Conservation (phyloP, 2,329 filamentous ascomycete genomes). For the Epichloe sp. region DNA sequence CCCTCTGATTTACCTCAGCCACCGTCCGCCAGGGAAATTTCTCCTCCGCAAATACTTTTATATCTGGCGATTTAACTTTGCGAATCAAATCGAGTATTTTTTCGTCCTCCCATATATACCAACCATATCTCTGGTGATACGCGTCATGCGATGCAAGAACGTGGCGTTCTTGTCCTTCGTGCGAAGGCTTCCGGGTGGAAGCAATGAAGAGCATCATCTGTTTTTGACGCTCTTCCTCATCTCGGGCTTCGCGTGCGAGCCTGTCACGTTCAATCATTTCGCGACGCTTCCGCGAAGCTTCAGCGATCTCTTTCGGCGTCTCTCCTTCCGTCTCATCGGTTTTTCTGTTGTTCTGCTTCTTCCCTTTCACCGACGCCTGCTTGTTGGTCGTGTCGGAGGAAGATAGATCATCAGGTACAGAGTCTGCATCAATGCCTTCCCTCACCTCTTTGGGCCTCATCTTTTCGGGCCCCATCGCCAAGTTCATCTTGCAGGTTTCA, state of each 20-base stretch:
- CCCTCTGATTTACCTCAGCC: conserved; percentile 10
- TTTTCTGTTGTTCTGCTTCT: background rate
- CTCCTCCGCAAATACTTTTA: conserved; percentile 4
- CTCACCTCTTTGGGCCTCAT: background rate
- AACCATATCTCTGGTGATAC: conserved; percentile 14
- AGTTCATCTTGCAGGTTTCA: too few species aligned
- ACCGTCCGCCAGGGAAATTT: conserved; percentile 9
- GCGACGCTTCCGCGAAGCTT: background rate
- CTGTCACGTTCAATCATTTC: background rate
- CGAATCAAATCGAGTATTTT: conserved; percentile 13
- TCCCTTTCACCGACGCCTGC: background rate
- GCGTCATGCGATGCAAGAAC: background rate
- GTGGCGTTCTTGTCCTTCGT: background rate
- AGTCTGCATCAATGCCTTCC: background rate
- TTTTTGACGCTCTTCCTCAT: conserved; percentile 1
- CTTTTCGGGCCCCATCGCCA: too few species aligned
- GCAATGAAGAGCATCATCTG: conserved; percentile 9
- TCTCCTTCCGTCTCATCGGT: background rate
- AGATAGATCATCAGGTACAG: background rate
- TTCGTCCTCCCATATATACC: conserved; percentile 16
- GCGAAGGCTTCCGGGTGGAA: conserved; percentile 5
- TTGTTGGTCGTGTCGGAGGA: background rate
- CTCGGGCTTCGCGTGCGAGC: background rate
- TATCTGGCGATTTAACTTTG: conserved; percentile 7
- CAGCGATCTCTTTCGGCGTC: background rate